Evolutionary conservation across 169 alveolate species (phyloP).

Genomic region (Fabrea salina): DNA sequence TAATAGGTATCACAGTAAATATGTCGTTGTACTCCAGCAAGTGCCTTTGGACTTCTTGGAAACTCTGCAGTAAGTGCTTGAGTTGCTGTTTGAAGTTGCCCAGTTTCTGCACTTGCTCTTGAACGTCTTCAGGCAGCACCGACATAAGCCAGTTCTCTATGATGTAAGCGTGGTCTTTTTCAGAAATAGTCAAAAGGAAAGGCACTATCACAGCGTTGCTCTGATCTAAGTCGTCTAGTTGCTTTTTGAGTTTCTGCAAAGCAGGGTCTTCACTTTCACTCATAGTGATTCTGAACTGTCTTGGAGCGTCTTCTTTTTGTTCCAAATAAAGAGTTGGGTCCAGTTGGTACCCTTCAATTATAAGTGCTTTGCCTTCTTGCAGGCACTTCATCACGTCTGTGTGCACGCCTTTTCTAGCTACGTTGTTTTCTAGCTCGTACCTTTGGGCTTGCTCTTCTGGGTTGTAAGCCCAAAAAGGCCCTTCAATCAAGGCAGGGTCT

Average conservation of each 20-base stretch:
- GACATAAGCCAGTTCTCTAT: slow-evolving; percentile 41
- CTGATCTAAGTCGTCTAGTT: slow-evolving; percentile 12
- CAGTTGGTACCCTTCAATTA: slow-evolving; percentile 57
- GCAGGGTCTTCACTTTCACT: slow-evolving; percentile 23
- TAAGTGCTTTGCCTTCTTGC: slow-evolving; percentile 60
- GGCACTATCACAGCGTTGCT: slow-evolving; percentile 39
- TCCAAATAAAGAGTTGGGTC: slow-evolving; percentile 40
- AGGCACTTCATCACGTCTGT: slow-evolving; percentile 60
- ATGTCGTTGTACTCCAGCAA: slow-evolving; percentile 16
- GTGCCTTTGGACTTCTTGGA: slow-evolving; percentile 25
- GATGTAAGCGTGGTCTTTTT: slow-evolving; percentile 25
- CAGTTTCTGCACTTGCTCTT: slow-evolving; percentile 17
- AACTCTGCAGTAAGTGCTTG: neutral
- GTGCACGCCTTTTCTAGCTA: slow-evolving; percentile 59
- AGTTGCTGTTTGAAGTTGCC: slow-evolving; percentile 34
- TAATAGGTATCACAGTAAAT: slow-evolving; percentile 10
- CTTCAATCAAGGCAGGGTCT: slow-evolving; percentile 23
- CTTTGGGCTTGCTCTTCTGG: slow-evolving; percentile 26
- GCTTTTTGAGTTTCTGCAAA: slow-evolving; percentile 18
- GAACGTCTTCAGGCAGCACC: slow-evolving; percentile 20
- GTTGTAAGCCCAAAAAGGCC: slow-evolving; percentile 18
- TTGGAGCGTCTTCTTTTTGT: neutral
- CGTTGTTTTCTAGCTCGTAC: slow-evolving; percentile 25
- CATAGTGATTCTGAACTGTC: slow-evolving; percentile 15
- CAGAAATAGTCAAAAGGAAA: slow-evolving; percentile 32